Conservation (phyloP, 352 stramenopile species). For the Phytophthora pluvialis region DNA sequence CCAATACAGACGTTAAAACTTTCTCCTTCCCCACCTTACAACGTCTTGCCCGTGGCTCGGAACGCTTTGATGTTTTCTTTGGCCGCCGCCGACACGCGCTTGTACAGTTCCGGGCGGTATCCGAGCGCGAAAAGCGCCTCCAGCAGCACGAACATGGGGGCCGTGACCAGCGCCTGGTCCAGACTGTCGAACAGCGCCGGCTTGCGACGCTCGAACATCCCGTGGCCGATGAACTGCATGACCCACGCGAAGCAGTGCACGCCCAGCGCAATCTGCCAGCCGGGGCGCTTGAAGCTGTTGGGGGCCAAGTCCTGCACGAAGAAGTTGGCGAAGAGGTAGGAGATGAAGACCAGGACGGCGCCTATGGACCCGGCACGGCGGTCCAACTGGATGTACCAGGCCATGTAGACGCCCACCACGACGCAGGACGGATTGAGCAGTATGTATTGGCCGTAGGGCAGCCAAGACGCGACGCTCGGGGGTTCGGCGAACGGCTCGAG, state of each 20-base stretch:
- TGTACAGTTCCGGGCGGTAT: slow-evolving; percentile 74
- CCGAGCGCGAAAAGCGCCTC: slow-evolving; percentile 81
- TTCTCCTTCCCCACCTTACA: slow-evolving; percentile 36
- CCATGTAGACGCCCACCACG: slow-evolving; percentile 65
- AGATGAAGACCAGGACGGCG: slow-evolving; percentile 54
- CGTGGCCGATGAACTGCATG: slow-evolving; percentile 87
- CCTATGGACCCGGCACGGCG: slow-evolving; percentile 57
- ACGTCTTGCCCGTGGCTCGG: slow-evolving; percentile 42
- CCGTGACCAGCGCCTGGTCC: slow-evolving; percentile 81
- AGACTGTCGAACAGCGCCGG: slow-evolving; percentile 87
- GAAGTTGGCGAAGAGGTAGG: slow-evolving; percentile 69
- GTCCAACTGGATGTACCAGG: slow-evolving; percentile 83
- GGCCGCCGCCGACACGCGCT: slow-evolving; percentile 58
- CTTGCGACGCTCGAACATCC: slow-evolving; percentile 85
- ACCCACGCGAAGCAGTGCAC: slow-evolving; percentile 76
- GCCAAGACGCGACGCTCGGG: slow-evolving; percentile 26
- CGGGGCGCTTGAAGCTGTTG: slow-evolving; percentile 40
- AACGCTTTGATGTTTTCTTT: slow-evolving; percentile 67
- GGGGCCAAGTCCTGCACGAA: slow-evolving; percentile 46
- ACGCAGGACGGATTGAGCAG: slow-evolving; percentile 69
- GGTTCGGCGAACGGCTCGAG: slow-evolving; percentile 39
- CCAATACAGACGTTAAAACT: too few relatives aligned
- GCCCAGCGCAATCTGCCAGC: slow-evolving; percentile 60
- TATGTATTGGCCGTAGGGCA: slow-evolving; percentile 59
- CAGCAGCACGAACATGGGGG: slow-evolving; percentile 88